These are phyloP conservation scores for Coriolopsis trogii DNA, from an alignment of 1,284 basidiomycete genomes.

Conservation along the genomic window DNA sequence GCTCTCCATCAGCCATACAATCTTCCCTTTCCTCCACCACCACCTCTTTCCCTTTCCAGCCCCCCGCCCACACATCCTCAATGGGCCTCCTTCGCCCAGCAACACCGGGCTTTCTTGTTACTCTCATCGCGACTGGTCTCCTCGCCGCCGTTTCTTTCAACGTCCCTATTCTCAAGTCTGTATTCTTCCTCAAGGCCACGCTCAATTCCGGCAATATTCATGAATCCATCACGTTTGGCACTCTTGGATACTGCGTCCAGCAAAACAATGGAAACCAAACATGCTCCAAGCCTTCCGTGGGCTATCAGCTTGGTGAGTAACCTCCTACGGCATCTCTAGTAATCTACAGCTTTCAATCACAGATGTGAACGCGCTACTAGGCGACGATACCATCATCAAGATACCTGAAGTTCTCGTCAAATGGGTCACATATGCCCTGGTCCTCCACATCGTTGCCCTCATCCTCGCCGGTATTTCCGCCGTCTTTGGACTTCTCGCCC, in stretches of 20 bases:
- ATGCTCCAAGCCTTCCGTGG: constrained; percentile 79
- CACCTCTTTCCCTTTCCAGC: background rate
- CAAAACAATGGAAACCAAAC: constrained; percentile 55
- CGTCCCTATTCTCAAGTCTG: constrained; percentile 81
- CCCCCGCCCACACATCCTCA: background rate
- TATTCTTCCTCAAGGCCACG: constrained; percentile 83
- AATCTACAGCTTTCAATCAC: constrained; percentile 2
- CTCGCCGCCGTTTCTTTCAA: constrained; percentile 86
- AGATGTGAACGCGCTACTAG: constrained; percentile 84
- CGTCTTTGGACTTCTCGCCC: constrained; percentile 81
- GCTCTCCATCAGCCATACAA: constrained; percentile 4
- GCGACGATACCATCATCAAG: constrained; percentile 60
- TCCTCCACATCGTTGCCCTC: constrained; percentile 87
- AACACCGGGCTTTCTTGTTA: constrained; percentile 84
- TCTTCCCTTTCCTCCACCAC: constrained; percentile 1
- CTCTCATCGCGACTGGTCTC: constrained; percentile 71
- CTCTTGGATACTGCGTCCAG: constrained; percentile 81
- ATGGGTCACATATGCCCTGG: constrained; percentile 88
- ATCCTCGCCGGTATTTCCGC: constrained; percentile 70
- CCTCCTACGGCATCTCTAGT: background rate
- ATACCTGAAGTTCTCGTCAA: constrained; percentile 83
- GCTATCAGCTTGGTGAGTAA: constrained; percentile 80
- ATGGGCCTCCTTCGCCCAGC: constrained; percentile 75
- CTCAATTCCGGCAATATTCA: constrained; percentile 50
- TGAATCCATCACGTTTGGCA: constrained; percentile 80